Percentiles rank a stretch among this genome's conserved stretches.
These are phyloP conservation scores for Taiozyma sp. DNA, from an alignment of 1,139 yeast genomes.

Conservation along the genomic window DNA sequence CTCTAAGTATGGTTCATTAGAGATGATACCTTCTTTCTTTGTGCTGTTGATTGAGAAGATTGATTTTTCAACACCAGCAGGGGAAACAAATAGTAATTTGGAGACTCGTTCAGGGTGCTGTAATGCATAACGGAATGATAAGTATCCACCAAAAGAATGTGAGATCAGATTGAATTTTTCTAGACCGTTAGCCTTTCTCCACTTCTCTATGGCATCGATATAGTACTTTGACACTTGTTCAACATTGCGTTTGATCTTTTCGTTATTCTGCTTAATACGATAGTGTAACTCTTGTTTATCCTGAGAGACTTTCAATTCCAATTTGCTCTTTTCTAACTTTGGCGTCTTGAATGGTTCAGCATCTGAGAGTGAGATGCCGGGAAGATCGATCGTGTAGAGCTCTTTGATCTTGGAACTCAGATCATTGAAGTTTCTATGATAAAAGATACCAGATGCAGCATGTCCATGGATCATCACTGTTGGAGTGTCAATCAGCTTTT, in stretches of 20 bases:
- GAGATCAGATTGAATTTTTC: conserved; percentile 70
- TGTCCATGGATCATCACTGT: conserved; percentile 81
- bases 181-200: conserved; percentile 61
- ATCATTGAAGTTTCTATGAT: conserved; percentile 65
- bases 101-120: conserved; percentile 59
- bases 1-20: conserved; percentile 9
- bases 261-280: conserved; percentile 22
- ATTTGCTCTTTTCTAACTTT: neutral
- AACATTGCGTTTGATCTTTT: conserved; percentile 39
- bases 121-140: conserved; percentile 71
- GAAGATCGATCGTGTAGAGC: conserved; percentile 73
- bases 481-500: conserved; percentile 21
- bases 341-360: conserved; percentile 5
- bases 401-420: conserved; percentile 39
- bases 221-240: conserved; percentile 66
- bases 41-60: conserved; percentile 55
- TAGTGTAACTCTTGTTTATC: conserved; percentile 1
- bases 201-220: conserved; percentile 72
- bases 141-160: conserved; percentile 91
- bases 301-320: conserved; percentile 3
- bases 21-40: conserved; percentile 9
- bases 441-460: conserved; percentile 86
- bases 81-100: conserved; percentile 70
- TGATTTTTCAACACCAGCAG: conserved; percentile 83
- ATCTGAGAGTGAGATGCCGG: conserved; percentile 74